These are phyloP conservation scores for Taiozyma sp. DNA, from an alignment of 1,139 yeast genomes.

Conservation along the genomic window DNA sequence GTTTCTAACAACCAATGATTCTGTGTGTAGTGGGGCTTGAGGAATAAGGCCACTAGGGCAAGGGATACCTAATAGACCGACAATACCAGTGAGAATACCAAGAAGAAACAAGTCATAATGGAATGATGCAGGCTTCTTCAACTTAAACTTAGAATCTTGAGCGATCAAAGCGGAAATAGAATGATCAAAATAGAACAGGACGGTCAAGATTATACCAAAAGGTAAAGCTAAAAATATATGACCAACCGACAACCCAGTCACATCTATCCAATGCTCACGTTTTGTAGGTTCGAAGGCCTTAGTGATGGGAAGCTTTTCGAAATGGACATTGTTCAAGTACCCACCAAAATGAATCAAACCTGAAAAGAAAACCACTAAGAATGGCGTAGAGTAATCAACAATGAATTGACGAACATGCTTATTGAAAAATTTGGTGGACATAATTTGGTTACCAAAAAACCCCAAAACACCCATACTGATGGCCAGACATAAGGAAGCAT, in stretches of 20 bases:
- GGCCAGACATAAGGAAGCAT: slow-evolving; percentile 69
- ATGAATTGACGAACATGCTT: slow-evolving; percentile 61
- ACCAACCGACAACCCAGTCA: slow-evolving; percentile 58
- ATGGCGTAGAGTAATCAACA: slow-evolving; percentile 81
- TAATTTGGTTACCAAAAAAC: slow-evolving; percentile 54
- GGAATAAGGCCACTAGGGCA: slow-evolving; percentile 97
- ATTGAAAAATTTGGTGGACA: slow-evolving; percentile 53
- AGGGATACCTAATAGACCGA: slow-evolving; percentile 87
- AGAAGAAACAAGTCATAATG: slow-evolving; percentile 88
- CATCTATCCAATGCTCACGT: slow-evolving; percentile 40
- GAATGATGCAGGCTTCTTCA: slow-evolving; percentile 81
- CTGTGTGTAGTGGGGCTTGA: slow-evolving; percentile 93
- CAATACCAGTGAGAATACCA: slow-evolving; percentile 80
- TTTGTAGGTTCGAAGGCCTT: slow-evolving; percentile 75
- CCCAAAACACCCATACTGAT: slow-evolving; percentile 74
- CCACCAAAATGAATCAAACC: slow-evolving; percentile 93
- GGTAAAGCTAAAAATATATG: slow-evolving; percentile 88
- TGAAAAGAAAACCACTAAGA: slow-evolving; percentile 80
- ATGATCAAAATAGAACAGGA: slow-evolving; percentile 89
- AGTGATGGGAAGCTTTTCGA: slow-evolving; percentile 66
- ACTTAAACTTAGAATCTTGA: slow-evolving; percentile 74
- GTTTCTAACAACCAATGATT: slow-evolving; percentile 58
- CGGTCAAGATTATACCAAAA: slow-evolving; percentile 79
- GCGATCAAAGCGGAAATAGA: slow-evolving; percentile 92
- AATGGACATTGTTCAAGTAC: slow-evolving; percentile 42